Evolutionary conservation across 495 filamentous ascomycete species (phyloP).

Genomic region (Penicillium paxilli): DNA sequence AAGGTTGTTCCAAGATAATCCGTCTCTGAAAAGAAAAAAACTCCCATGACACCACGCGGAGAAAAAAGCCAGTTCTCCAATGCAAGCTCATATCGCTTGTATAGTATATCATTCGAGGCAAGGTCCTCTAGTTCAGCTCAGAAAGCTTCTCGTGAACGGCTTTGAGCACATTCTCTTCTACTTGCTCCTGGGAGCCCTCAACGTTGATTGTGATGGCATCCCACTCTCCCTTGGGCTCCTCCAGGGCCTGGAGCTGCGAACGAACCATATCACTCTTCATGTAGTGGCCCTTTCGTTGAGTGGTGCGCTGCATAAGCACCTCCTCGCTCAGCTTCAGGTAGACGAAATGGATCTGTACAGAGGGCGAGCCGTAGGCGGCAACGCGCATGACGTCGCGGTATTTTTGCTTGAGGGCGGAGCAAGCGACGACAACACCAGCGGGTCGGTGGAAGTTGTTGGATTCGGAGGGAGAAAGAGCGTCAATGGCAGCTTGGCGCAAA

Average conservation of each 20-base stretch:
- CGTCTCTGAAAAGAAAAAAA: not conserved
- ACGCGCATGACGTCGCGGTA: slow-evolving; percentile 97
- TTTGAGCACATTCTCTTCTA: slow-evolving; percentile 63
- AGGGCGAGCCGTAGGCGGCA: slow-evolving; percentile 74
- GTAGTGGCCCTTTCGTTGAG: slow-evolving; percentile 76
- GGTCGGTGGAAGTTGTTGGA: slow-evolving; percentile 46
- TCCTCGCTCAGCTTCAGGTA: slow-evolving; percentile 80
- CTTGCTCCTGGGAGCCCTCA: slow-evolving; percentile 59
- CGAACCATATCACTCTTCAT: slow-evolving; percentile 99
- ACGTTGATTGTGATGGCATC: slow-evolving; percentile 88
- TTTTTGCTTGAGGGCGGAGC: slow-evolving; percentile 93
- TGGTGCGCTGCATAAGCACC: slow-evolving; percentile 72
- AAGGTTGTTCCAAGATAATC: not conserved
- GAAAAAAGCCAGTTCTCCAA: not conserved
- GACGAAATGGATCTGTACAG: slow-evolving; percentile 86
- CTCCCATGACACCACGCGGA: slow-evolving; percentile 2
- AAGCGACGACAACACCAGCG: slow-evolving; percentile 88
- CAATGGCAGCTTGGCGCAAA: slow-evolving; percentile 78
- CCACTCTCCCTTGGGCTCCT: slow-evolving; percentile 77
- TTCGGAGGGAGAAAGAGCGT: slow-evolving; percentile 55
- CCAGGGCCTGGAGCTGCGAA: slow-evolving; percentile 82
- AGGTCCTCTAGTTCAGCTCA: slow-evolving; percentile 26
- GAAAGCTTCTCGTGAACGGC: slow-evolving; percentile 47
- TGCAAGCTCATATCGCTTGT: slow-evolving; percentile 4
- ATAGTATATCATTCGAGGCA: not conserved